Conservation (phyloP, 345 rosid species). For the Hypericum perforatum region DNA sequence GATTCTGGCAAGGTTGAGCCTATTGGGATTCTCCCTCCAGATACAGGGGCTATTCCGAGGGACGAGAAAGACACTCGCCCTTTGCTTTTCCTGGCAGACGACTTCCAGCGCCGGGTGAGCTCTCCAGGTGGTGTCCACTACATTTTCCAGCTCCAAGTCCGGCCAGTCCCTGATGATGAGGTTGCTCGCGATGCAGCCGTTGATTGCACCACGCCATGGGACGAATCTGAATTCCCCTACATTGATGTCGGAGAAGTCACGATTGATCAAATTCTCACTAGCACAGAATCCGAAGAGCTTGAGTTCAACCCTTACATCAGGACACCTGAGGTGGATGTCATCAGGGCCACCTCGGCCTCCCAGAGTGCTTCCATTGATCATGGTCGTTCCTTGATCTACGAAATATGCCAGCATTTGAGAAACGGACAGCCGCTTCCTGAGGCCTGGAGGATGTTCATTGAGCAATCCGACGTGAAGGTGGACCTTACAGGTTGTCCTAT, state of each 20-base stretch:
- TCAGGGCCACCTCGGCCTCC: conserved; percentile 38
- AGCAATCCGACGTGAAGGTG: conserved; percentile 53
- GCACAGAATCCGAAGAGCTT: conserved; percentile 41
- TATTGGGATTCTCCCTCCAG: conserved; percentile 57
- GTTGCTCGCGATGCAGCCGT: conserved; percentile 31
- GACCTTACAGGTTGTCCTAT: conserved; percentile 61
- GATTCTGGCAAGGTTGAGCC: conserved; percentile 59
- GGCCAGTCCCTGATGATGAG: conserved; percentile 37
- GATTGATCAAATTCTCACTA: conserved; percentile 35
- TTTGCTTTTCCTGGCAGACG: conserved; percentile 50
- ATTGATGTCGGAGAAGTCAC: conserved; percentile 39
- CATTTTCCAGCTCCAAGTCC: conserved; percentile 46
- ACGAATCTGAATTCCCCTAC: conserved; percentile 39
- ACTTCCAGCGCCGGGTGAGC: conserved; percentile 38
- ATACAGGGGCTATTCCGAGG: conserved; percentile 63
- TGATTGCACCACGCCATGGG: conserved; percentile 63
- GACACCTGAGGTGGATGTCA: conserved; percentile 41
- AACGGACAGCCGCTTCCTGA: conserved; percentile 54
- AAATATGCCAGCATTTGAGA: conserved; percentile 51
- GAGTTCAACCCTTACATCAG: conserved; percentile 47
- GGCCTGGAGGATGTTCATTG: conserved; percentile 47
- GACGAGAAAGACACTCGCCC: conserved; percentile 44
- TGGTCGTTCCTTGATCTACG: conserved; percentile 53
- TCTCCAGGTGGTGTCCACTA: conserved; percentile 40
- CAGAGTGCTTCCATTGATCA: conserved; percentile 72